Conservation (phyloP, 2,329 filamentous ascomycete species). For the Pseudogymnoascus sp. region DNA sequence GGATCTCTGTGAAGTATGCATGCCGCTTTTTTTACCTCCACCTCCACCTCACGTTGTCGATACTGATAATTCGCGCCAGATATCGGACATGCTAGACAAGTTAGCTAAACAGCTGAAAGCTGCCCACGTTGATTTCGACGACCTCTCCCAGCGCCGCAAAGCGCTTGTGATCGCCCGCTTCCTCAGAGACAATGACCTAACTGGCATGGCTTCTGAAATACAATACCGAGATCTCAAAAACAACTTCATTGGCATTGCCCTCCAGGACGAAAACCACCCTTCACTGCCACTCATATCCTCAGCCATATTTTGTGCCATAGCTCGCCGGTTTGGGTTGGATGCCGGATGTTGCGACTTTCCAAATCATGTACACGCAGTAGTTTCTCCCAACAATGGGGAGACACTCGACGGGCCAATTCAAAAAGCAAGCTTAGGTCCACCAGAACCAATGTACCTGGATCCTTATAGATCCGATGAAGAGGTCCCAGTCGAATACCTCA, state of each 20-base stretch:
- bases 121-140: constrained; percentile 43
- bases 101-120: constrained; percentile 49
- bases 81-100: constrained; percentile 54
- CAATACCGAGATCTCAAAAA: constrained; percentile 77
- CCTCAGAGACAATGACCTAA: constrained; percentile 58
- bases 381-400: constrained; percentile 51
- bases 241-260: constrained; percentile 75
- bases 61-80: constrained; percentile 33
- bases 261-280: constrained; percentile 63
- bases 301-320: constrained; percentile 77
- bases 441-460: constrained; percentile 68
- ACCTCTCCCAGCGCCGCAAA: constrained; percentile 54
- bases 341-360: constrained; percentile 76
- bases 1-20: constrained; percentile 59
- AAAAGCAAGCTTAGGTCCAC: constrained; percentile 30
- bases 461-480: constrained; percentile 67
- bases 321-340: constrained; percentile 62
- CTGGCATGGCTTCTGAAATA: constrained; percentile 55
- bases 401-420: constrained; percentile 47
- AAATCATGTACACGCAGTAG: constrained; percentile 74
- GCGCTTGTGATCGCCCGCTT: constrained; percentile 61
- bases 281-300: constrained; percentile 81
- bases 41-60: neutral
- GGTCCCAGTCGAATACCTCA: constrained; percentile 50
- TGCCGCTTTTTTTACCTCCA: neutral